A percentile compares a stretch with the other conserved stretches of the same genome.
Evolutionary conservation across 768 basidiomycete species (phyloP).

Genomic region (Mrakia gelida): DNA sequence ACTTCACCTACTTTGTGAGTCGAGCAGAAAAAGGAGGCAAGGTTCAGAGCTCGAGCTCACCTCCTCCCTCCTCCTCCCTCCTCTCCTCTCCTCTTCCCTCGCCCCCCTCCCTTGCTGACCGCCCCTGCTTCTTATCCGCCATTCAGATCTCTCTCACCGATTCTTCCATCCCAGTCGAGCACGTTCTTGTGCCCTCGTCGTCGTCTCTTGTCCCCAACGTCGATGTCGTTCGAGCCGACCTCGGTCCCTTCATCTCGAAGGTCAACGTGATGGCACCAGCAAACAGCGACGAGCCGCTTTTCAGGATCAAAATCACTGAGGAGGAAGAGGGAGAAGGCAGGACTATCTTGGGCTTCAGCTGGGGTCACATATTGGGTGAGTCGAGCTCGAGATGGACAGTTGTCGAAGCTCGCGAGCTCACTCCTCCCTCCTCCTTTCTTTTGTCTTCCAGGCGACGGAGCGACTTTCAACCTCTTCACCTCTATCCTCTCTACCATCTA

Average conservation of each 20-base stretch:
- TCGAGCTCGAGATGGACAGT: neutral
- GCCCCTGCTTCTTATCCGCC: neutral
- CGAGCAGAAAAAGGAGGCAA: neutral
- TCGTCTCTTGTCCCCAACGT: neutral
- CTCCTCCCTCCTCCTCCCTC: neutral
- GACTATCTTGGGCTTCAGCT: neutral
- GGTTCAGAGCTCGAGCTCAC: neutral
- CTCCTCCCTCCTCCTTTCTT: neutral
- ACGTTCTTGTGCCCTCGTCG: neutral
- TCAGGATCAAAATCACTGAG: constrained; percentile 9
- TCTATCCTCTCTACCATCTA: constrained; percentile 1
- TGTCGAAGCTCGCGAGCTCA: neutral
- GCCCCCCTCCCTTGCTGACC: neutral
- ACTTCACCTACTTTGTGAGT: neutral
- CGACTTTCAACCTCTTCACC: constrained; percentile 3
- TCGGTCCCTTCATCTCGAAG: neutral
- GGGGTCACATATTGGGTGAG: neutral
- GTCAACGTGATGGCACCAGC: neutral
- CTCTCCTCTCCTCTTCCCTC: no score
- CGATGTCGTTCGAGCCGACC: neutral
- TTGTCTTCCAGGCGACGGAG: neutral
- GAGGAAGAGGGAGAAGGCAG: neutral
- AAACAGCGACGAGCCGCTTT: neutral
- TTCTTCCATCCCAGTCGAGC: neutral
- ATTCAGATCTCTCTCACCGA: neutral